A percentile compares a stretch with the other conserved stretches of the same genome.
Evolutionary conservation across 2,329 filamentous ascomycete genomes (phyloP).

Genomic region (Amauroascus verrucosus): DNA sequence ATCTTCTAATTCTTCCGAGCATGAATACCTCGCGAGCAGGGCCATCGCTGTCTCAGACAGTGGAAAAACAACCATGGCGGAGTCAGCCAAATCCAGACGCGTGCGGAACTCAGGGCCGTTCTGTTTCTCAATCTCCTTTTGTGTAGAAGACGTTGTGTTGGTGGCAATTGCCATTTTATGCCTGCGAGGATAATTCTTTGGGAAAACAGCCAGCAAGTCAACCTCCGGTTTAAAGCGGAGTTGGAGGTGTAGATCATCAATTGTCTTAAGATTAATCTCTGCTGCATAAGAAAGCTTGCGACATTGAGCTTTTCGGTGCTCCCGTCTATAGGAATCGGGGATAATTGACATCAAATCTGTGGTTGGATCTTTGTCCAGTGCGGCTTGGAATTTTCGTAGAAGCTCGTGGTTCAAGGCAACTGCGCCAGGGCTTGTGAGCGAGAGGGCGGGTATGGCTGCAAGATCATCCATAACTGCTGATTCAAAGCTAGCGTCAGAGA

Average conservation of each 20-base stretch:
- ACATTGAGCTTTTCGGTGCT: conserved; percentile 12
- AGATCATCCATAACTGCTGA: no score
- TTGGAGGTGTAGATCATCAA: conserved; percentile 15
- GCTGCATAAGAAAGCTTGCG: conserved; percentile 14
- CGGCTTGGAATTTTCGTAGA: conserved; percentile 18
- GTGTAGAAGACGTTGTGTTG: no score
- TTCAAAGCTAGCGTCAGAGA: no score
- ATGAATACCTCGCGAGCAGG: conserved; percentile 15
- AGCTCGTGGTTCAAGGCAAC: conserved; percentile 20
- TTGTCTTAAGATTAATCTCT: conserved; percentile 16
- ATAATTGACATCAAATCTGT: conserved; percentile 21
- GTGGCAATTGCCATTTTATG: conserved; percentile 17
- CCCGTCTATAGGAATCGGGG: conserved; percentile 14
- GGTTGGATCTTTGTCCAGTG: conserved; percentile 17
- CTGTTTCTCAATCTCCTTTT: conserved; percentile 1
- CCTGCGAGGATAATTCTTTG: conserved; percentile 19
- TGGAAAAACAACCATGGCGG: conserved; percentile 19
- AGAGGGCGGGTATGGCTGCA: no score
- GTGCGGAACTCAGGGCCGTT: conserved; percentile 16
- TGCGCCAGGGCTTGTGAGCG: conserved; percentile 2
- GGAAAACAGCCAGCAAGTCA: conserved; percentile 18
- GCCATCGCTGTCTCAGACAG: conserved; percentile 18
- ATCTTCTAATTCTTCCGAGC: neutral
- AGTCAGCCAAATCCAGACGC: conserved; percentile 18
- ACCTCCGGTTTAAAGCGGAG: conserved; percentile 18